A percentile compares a stretch with the other conserved stretches of the same genome.
Evolutionary conservation across 176 grass and related monocot genomes (phyloP).

Genomic region (Alopecurus myosuroides): DNA sequence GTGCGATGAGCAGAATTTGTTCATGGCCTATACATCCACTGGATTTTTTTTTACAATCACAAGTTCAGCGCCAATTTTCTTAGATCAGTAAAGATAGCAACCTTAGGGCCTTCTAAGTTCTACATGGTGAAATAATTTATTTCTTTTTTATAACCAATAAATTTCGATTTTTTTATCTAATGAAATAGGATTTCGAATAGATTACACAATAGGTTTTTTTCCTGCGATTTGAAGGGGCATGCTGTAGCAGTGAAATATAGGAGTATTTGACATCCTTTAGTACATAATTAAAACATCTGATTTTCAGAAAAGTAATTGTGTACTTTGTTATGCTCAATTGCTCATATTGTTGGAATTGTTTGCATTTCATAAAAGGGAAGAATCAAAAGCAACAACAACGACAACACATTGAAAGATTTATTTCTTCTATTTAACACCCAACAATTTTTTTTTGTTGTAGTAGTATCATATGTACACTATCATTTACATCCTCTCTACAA

Average conservation of each 20-base stretch:
- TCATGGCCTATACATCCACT: constrained; percentile 17
- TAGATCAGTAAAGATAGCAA: no score
- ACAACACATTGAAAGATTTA: not conserved
- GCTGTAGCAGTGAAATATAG: not conserved
- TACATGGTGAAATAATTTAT: not conserved
- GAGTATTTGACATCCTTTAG: not conserved
- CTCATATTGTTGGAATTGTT: not conserved
- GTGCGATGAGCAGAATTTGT: constrained; percentile 3
- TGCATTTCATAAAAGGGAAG: not conserved
- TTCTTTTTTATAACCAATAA: not conserved
- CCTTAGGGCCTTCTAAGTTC: no score
- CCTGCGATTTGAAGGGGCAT: not conserved
- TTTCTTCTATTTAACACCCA: not conserved
- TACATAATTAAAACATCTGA: not conserved
- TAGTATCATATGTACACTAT: constrained; percentile 18
- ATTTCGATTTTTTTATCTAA: not conserved
- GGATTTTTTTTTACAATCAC: not conserved
- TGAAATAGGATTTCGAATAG: not conserved
- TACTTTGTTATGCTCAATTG: not conserved
- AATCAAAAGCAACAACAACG: not conserved
- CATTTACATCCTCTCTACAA: not conserved
- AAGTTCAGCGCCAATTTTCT: no score
- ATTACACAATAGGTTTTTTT: not conserved
- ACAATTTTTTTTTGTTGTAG: not conserved
- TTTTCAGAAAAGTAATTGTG: not conserved